Evolutionary conservation across 2,329 filamentous ascomycete species (phyloP), one percentile per base, ranked within the genome.

Genomic region (Elsinoe australis): DNA sequence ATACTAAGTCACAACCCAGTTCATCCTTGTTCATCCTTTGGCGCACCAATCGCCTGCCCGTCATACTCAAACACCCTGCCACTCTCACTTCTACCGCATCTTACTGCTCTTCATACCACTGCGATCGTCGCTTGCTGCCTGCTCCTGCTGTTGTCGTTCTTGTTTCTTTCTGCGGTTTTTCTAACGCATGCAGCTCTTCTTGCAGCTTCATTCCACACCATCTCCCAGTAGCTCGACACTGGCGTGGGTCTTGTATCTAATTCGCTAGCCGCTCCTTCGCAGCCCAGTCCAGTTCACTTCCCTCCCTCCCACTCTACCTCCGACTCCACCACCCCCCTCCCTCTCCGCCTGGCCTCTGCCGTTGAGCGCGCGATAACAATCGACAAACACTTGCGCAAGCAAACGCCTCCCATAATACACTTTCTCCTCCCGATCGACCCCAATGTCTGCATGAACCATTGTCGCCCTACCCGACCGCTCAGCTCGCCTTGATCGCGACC

Each of bases 281-380:
- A 47, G 28, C 29, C 31, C 44, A 47, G 17, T 35, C 18, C 26
- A 29, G 14, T 21, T 24, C 26, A 9, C 22, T 15, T 12, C 39
- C 22, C 39, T 44, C 39, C 39, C 39, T 32, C 28, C 28, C 39
- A 29, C 42, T 31, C 31, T 31, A 34, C 39, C 39, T 44, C 21
- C 39, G 28, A 6, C 19, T 47, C 44, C 12, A 10, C 21, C 17
- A 19, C 24, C 45, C 18, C 32, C 22, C 33, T 22, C 45, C 22
- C 45, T 19, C 45, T 31, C 45, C 45, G 34, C 34, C 29, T 47
- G 12, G 19, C 24, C 10, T 19, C 36, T 9, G 21, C 45, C 45
- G 45, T 48, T 48, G 32, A 19, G 45, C 39, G 21, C 39, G 45
- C 45, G 44, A 47, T 48, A 48, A 48, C 34, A 48, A 48, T 48